Evolutionary conservation across 2,329 filamentous ascomycete species (phyloP), one percentile per base, ranked within the genome.

Genomic region (Colletotrichum sp.): DNA sequence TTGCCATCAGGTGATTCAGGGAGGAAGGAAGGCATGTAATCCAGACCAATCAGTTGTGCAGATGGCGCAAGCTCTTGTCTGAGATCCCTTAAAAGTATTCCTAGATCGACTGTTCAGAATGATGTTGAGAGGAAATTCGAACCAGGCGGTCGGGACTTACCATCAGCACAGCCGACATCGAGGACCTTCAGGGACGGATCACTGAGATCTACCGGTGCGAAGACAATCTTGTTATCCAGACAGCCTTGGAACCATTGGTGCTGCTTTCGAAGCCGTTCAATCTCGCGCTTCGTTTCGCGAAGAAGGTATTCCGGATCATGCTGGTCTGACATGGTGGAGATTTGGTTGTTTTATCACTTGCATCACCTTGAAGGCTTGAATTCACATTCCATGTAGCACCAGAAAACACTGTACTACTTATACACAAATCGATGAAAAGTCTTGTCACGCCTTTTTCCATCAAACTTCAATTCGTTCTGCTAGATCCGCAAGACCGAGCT

Each of bases 91-190:
- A 52, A 13, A 13, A 52, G 44, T 0, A 21, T 52, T 21, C 44
- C 44, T 52, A 21, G n/a, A 13, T 12, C n/a, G n/a, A 13, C n/a
- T 13, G 44, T 0, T 52, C n/a, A 52, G 44, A 21, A 52, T 21
- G 44, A 52, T 5, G 0, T 0, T 0, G 6, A 13, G 6, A 1
- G 6, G 44, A 52, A 52, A 12, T 52, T 52, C 1, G n/a, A 21
- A 7, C 10, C 44, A 52, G n/a, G n/a, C n/a, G 44, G 44, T 13
- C n/a, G 44, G 44, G n/a, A 24, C 6, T 52, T 52, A 52, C 24
- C 15, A 34, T 34, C 21, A 3, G 39, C 64, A 34, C 21, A 67
- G 24, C 64, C 26, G 8, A 67, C 26, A 3, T 55, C 49, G 4
- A 39, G n/a, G 0, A 68, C 65, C 26, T n/a, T 68, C 0, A 68